phyloP scores from a whole-genome alignment of 2,329 filamentous ascomycete species.

The Trichoderma brevicompactum region DNA sequence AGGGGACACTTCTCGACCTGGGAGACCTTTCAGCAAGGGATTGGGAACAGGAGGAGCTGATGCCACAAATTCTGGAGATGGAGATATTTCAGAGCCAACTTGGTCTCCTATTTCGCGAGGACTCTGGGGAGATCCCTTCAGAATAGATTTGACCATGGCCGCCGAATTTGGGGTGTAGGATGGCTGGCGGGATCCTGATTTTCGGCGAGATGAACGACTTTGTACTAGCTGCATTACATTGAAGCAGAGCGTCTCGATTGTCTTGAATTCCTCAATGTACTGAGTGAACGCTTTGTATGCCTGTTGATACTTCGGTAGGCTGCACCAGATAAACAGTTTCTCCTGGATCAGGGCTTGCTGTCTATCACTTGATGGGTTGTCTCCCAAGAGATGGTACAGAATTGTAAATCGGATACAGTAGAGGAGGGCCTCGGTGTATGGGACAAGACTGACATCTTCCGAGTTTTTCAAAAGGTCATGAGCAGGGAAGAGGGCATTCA shows the following conservation, averaged over 20 bases:
- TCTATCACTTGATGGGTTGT: slow-evolving; percentile 32
- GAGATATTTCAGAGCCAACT: slow-evolving; percentile 14
- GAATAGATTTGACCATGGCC: slow-evolving; percentile 20
- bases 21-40: slow-evolving; percentile 52
- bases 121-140: slow-evolving; percentile 25
- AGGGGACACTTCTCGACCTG: slow-evolving; percentile 46
- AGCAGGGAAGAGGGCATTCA: slow-evolving; percentile 45
- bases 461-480: slow-evolving; percentile 32
- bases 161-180: slow-evolving; percentile 12
- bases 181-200: background rate
- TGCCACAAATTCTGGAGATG: slow-evolving; percentile 14
- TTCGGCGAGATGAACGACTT: background rate
- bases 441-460: slow-evolving; percentile 37
- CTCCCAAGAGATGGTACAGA: slow-evolving; percentile 42
- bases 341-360: slow-evolving; percentile 37
- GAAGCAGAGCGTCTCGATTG: slow-evolving; percentile 41
- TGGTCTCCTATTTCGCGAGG: slow-evolving; percentile 28
- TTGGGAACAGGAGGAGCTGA: slow-evolving; percentile 33
- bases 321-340: slow-evolving; percentile 43
- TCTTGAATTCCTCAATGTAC: slow-evolving; percentile 43
- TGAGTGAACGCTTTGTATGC: slow-evolving; percentile 38
- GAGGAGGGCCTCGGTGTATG: slow-evolving; percentile 40
- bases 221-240: slow-evolving; percentile 34
- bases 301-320: slow-evolving; percentile 39
- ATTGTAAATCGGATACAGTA: slow-evolving; percentile 44